Evolutionary conservation across 148 eudicot species (phyloP).

Genomic region (Vaccinium darrowii): DNA sequence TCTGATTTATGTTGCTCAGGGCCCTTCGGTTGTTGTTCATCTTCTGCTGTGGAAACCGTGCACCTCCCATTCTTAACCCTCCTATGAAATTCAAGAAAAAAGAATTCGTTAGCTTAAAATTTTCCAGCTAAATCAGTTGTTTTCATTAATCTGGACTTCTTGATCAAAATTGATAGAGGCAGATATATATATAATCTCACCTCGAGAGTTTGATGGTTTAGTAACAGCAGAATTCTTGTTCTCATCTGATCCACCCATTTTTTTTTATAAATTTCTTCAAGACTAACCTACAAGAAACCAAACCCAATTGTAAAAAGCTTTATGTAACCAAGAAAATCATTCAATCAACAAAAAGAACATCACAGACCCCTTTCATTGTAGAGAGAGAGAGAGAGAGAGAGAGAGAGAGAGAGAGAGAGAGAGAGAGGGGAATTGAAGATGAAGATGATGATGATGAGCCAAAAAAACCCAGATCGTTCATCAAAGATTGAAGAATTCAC

Average conservation of each 20-base stretch:
- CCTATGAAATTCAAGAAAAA: slow-evolving; percentile 1
- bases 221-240: background rate
- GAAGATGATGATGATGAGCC: background rate
- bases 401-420: background rate
- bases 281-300: slow-evolving; percentile 2
- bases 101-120: background rate
- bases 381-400: background rate
- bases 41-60: background rate
- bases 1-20: slow-evolving; percentile 9
- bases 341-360: background rate
- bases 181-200: background rate
- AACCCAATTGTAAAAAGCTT: background rate
- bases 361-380: background rate
- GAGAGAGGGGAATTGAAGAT: too few relatives aligned
- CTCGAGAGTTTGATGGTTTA: background rate
- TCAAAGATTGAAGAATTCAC: background rate
- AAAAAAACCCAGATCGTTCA: too few relatives aligned
- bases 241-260: background rate
- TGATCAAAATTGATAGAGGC: background rate
- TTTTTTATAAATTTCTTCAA: background rate
- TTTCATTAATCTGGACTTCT: background rate
- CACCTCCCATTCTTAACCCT: background rate
- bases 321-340: background rate
- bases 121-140: background rate
- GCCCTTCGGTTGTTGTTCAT: background rate